Conservation (phyloP, 2,329 filamentous ascomycete species). For the Colletotrichum cereale region DNA sequence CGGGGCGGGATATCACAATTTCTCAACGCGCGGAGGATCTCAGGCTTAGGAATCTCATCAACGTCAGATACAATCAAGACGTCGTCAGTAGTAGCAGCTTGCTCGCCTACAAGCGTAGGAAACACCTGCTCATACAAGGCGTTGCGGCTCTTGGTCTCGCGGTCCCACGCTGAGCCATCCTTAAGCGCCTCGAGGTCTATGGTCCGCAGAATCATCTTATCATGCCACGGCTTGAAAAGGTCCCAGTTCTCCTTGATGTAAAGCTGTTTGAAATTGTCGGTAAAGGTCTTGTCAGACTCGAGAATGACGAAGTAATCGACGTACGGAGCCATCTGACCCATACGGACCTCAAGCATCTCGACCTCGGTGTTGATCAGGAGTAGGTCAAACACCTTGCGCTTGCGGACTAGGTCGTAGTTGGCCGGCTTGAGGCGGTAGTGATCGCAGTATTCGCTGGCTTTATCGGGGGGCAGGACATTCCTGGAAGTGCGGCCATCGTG, state of each 20-base stretch:
- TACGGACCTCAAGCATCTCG: conserved; percentile 74
- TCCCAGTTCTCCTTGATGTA: conserved; percentile 65
- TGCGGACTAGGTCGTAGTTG: conserved; percentile 38
- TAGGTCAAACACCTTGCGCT: conserved; percentile 70
- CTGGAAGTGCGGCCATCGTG: conserved; percentile 6
- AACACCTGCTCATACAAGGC: conserved; percentile 70
- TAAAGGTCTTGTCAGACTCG: conserved; percentile 70
- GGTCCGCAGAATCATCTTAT: conserved; percentile 70
- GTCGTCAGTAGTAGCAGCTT: conserved; percentile 61
- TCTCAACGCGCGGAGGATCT: conserved; percentile 61
- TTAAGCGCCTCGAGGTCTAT: conserved; percentile 40
- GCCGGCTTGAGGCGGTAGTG: conserved; percentile 55
- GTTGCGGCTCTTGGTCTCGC: conserved; percentile 67
- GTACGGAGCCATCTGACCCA: conserved; percentile 67
- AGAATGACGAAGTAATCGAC: conserved; percentile 77
- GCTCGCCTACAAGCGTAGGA: conserved; percentile 56
- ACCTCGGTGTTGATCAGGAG: conserved; percentile 73
- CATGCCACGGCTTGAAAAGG: conserved; percentile 63
- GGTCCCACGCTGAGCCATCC: conserved; percentile 57
- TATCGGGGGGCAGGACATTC: conserved; percentile 25
- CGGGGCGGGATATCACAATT: conserved; percentile 65
- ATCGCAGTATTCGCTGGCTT: conserved; percentile 48
- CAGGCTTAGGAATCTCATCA: conserved; percentile 69
- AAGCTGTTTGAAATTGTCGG: conserved; percentile 67
- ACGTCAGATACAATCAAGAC: conserved; percentile 71